A percentile compares a stretch with the other conserved stretches of the same genome.
Conservation (phyloP, 192 early-diverging fungal species). For the Coemansia sp. region DNA sequence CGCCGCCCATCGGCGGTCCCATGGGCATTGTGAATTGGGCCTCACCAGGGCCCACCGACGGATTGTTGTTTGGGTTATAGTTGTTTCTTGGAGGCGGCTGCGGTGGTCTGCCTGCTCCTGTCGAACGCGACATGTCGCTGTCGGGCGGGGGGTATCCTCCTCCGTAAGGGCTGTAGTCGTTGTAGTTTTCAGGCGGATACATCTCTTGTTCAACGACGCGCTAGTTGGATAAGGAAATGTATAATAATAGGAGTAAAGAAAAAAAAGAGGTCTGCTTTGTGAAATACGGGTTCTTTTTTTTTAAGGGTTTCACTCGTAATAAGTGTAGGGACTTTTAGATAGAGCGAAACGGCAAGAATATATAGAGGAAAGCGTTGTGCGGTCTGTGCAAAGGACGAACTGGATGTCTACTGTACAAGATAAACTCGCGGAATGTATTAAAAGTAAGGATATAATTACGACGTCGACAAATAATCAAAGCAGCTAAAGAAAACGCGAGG, state of each 20-base stretch:
- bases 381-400: no score
- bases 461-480: no score
- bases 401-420: no score
- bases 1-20: conserved; percentile 5
- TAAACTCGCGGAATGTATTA: no score
- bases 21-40: conserved; percentile 27
- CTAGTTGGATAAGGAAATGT: not conserved
- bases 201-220: conserved; percentile 3
- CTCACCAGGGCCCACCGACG: conserved; percentile 27
- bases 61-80: conserved; percentile 26
- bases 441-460: no score
- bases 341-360: no score
- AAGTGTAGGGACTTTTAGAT: no score
- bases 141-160: conserved; percentile 21
- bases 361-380: no score
- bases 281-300: no score
- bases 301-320: no score
- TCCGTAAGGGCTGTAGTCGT: conserved; percentile 8
- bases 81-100: not conserved
- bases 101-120: conserved; percentile 9
- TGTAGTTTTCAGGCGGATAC: conserved; percentile 22
- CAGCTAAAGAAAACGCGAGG: no score
- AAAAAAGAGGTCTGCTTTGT: not conserved
- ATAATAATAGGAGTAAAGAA: conserved; percentile 1
- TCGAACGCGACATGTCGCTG: not conserved